Evolutionary conservation across 106 monocot species (phyloP), one percentile per base, ranked within the genome.

Genomic region (Narthecium ossifragum): DNA sequence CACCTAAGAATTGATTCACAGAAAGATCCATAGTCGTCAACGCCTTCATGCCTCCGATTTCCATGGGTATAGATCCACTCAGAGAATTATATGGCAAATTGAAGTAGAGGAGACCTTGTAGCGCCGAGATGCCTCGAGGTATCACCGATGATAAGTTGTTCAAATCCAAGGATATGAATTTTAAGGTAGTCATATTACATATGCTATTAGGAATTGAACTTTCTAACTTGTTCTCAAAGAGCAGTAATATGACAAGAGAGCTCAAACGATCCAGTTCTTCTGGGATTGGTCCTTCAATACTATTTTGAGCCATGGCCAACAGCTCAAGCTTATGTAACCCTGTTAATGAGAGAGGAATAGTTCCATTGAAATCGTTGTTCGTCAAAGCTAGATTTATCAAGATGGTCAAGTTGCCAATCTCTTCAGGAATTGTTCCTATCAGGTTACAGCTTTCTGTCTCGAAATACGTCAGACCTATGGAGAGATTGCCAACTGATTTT

Each of bases 1-100:
- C 9, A 33, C 48, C 62, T 0, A 48, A 62, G 8, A 62, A 18
- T 10, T 34, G 0, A 38, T 64, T 64, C 3, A 23, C 22, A 3
- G 51, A 64, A 14, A 64, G 5, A 64, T 64, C 26, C 1, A 64
- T 24, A 1, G 4, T 26, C 3, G 8, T 31, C 17, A 51, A 15
- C 6, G 37, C 22, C n/a, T 64, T 64, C 25, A 64, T 2, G 33
- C 49, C 49, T 15, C 48, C 46, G 10, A 62, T 21, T 31, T 27
- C 18, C 22, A 21, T 5, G 22, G 62, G 46, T 1, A 62, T 30
- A 2, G 4, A 31, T 30, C 62, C 62, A 1, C 21, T 32, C 36
- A 37, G 11, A 37, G 5, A 11, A 11, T 37, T 37, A 11, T 6
- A 37, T 37, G 36, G 11, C 36, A 37, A 37, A 11, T 37, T 37